These are phyloP conservation scores for Phytophthora niederhauseri DNA, from an alignment of 352 stramenopile species.

Conservation along the genomic window DNA sequence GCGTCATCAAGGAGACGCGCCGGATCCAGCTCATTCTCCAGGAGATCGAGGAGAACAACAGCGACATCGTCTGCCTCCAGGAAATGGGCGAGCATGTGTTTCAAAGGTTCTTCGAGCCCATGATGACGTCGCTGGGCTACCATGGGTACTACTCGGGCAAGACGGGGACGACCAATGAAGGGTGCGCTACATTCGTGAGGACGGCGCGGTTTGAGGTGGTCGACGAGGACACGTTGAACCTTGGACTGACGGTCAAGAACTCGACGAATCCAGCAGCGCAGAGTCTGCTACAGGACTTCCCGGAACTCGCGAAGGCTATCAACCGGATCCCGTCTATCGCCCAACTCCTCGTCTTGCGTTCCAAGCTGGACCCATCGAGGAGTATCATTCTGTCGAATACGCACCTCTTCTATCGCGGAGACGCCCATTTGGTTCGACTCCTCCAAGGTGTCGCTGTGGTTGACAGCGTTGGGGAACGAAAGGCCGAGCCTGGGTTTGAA, in stretches of 20 bases:
- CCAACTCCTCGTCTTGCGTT: conserved; percentile 59
- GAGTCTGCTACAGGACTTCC: conserved; percentile 53
- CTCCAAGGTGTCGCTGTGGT: conserved; percentile 58
- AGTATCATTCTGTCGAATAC: conserved; percentile 70
- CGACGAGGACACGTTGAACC: conserved; percentile 50
- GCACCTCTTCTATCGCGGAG: conserved; percentile 78
- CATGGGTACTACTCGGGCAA: conserved; percentile 66
- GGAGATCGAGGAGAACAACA: conserved; percentile 68
- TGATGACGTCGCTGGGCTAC: conserved; percentile 58
- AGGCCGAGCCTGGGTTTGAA: conserved; percentile 20
- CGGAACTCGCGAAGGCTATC: conserved; percentile 59
- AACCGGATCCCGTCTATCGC: conserved; percentile 66
- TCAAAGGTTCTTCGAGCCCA: conserved; percentile 59
- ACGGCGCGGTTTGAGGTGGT: conserved; percentile 50
- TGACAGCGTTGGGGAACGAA: conserved; percentile 40
- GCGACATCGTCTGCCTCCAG: conserved; percentile 74
- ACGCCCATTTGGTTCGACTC: conserved; percentile 70
- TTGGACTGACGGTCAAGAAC: conserved; percentile 41
- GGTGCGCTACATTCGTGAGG: conserved; percentile 63
- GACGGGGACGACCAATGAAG: conserved; percentile 71
- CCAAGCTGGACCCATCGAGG: conserved; percentile 20
- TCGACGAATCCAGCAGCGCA: conserved; percentile 41
- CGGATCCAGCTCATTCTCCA: conserved; percentile 78
- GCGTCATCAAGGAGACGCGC: conserved; percentile 62
- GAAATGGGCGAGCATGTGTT: conserved; percentile 73